Conservation (phyloP, 2,329 filamentous ascomycete species). For the Colletotrichum limetticola region DNA sequence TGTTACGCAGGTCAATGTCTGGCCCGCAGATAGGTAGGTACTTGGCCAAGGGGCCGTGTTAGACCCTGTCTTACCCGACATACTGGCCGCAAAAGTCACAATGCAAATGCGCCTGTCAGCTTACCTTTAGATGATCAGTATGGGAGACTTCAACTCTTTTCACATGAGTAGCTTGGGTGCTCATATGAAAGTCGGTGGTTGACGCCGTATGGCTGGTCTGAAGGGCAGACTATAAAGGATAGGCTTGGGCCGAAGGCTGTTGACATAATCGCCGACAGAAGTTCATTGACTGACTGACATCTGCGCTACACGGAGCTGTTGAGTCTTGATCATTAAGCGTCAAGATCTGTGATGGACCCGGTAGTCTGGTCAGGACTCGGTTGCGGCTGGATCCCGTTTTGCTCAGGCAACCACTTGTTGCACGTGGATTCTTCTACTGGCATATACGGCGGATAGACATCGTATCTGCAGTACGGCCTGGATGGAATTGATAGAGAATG, state of each 20-base stretch:
- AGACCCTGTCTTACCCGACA: background rate
- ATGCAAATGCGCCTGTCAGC: background rate
- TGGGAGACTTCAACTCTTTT: background rate
- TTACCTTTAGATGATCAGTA: background rate
- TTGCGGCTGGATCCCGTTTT: background rate
- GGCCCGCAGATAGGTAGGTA: background rate
- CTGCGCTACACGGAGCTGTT: background rate
- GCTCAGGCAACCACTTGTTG: background rate
- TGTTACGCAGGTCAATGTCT: background rate
- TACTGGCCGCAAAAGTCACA: background rate
- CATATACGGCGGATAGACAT: background rate
- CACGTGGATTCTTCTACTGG: background rate
- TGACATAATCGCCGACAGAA: background rate
- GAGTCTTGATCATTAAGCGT: background rate
- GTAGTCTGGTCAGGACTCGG: background rate
- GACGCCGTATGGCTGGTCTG: background rate
- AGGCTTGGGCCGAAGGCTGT: background rate
- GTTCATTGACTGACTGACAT: background rate
- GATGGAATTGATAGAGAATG: background rate
- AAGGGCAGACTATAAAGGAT: background rate
- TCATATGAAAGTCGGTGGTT: background rate
- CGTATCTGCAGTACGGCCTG: background rate
- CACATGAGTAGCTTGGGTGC: background rate
- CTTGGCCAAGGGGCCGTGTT: background rate
- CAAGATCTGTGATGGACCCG: background rate